A percentile compares a stretch with the other conserved stretches of the same genome.
Evolutionary conservation across 768 basidiomycete species (phyloP).

Genomic region (Trametes cingulata): DNA sequence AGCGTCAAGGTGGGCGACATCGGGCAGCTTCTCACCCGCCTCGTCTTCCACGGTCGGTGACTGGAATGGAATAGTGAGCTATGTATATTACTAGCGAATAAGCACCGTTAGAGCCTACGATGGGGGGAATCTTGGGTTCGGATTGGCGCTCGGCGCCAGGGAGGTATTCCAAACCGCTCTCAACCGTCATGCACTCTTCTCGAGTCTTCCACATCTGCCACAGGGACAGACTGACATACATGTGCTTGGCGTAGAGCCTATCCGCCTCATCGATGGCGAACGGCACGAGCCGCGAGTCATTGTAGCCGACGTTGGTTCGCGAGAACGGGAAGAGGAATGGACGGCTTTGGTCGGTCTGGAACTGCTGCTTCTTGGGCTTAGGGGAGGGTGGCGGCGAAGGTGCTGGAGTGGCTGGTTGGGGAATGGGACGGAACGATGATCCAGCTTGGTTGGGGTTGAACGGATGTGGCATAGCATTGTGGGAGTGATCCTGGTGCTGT

Average conservation of each 20-base stretch:
- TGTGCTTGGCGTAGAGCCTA: slow-evolving; percentile 82
- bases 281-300: slow-evolving; percentile 75
- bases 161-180: slow-evolving; percentile 86
- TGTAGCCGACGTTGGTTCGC: slow-evolving; percentile 50
- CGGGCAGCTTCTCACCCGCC: slow-evolving; percentile 68
- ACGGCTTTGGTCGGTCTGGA: slow-evolving; percentile 92
- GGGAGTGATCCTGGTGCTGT: slow-evolving; percentile 44
- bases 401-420: slow-evolving; percentile 85
- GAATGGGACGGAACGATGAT: slow-evolving; percentile 44
- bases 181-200: slow-evolving; percentile 92
- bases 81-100: slow-evolving; percentile 37
- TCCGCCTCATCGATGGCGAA: slow-evolving; percentile 97
- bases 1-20: slow-evolving; percentile 69
- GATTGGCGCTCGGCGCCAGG: slow-evolving; percentile 64
- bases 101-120: slow-evolving; percentile 36
- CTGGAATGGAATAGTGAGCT: slow-evolving; percentile 1
- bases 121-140: slow-evolving; percentile 41
- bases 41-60: slow-evolving; percentile 45
- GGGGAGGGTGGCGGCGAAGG: slow-evolving; percentile 82
- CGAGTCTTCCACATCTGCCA: slow-evolving; percentile 95
- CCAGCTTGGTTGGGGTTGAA: slow-evolving; percentile 38
- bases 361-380: slow-evolving; percentile 98
- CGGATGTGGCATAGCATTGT: slow-evolving; percentile 32
- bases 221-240: slow-evolving; percentile 85
- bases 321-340: slow-evolving; percentile 98